Conservation (phyloP, 257 asterid species). For the Salvia rosmarinus region DNA sequence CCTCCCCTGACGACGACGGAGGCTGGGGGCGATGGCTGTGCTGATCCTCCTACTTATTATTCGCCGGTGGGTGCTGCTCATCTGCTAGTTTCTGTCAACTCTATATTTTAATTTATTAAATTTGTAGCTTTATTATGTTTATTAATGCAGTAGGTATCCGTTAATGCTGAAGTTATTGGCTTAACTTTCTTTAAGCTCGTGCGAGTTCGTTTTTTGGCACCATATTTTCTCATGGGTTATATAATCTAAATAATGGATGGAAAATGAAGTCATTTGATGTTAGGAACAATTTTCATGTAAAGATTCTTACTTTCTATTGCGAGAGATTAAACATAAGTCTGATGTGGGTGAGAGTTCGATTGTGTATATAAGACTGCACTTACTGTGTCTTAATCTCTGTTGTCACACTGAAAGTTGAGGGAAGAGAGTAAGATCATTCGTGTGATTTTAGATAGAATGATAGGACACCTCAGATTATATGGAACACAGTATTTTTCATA, state of each 20-base stretch:
- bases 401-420: constrained; percentile 5
- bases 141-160: constrained; percentile 28
- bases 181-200: constrained; percentile 11
- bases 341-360: constrained; percentile 4
- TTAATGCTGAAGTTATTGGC: constrained; percentile 2
- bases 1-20: constrained; percentile 37
- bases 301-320: not conserved
- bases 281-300: not conserved
- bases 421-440: constrained; percentile 4
- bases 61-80: constrained; percentile 43
- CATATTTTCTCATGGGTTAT: not conserved
- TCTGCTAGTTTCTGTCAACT: constrained; percentile 13
- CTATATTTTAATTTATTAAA: not conserved
- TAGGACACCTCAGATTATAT: not conserved
- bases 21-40: constrained; percentile 30
- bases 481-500: not conserved
- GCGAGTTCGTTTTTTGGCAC: not conserved
- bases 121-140: not conserved
- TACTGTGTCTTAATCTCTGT: constrained; percentile 2
- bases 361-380: constrained; percentile 1
- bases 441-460: constrained; percentile 14
- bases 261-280: constrained; percentile 3
- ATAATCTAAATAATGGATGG: not conserved
- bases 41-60: constrained; percentile 44
- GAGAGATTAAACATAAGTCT: not conserved